A percentile compares a stretch with the other conserved stretches of the same genome.
These are phyloP conservation scores for Piper betle DNA, from an alignment of 164 flowering plant genomes.

Conservation along the genomic window DNA sequence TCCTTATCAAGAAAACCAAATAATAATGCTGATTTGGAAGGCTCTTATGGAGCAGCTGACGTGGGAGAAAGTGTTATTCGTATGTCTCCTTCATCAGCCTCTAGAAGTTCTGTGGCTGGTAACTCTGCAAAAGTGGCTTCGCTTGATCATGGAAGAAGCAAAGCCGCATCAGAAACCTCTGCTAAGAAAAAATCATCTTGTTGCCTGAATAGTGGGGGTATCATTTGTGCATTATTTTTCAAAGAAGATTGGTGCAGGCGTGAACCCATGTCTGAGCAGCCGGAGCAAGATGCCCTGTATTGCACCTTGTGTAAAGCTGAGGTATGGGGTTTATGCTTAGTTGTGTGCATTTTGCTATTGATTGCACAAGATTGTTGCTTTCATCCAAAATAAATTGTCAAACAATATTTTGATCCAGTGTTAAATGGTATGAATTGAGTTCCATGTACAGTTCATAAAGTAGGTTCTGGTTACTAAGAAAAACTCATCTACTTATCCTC, in stretches of 20 bases:
- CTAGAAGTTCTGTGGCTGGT: conserved; percentile 48
- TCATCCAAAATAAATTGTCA: no score
- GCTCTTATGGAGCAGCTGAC: conserved; percentile 19
- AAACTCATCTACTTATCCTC: no score
- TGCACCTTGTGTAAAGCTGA: conserved; percentile 96
- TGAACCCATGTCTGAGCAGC: conserved; percentile 34
- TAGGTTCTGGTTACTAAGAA: no score
- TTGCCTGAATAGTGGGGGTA: conserved; percentile 26
- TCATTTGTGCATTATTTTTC: conserved; percentile 66
- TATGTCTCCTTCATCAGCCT: conserved; percentile 56
- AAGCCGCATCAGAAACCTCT: conserved; percentile 12
- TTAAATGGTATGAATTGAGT: no score
- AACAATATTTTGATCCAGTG: no score
- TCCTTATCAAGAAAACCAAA: conserved; percentile 11
- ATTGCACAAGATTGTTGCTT: no score
- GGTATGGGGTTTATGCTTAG: conserved; percentile 26
- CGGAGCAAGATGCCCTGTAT: conserved; percentile 73
- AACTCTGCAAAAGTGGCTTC: conserved; percentile 49
- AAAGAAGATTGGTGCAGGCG: conserved; percentile 69
- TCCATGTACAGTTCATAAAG: no score
- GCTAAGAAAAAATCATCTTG: conserved; percentile 21
- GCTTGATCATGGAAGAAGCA: conserved; percentile 22
- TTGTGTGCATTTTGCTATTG: neutral
- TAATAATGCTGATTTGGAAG: conserved; percentile 17
- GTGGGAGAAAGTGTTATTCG: conserved; percentile 28